phyloP scores from a whole-genome alignment of 371 early-diverging fungal species.

The Paramicrosporidium saccamoebae region DNA sequence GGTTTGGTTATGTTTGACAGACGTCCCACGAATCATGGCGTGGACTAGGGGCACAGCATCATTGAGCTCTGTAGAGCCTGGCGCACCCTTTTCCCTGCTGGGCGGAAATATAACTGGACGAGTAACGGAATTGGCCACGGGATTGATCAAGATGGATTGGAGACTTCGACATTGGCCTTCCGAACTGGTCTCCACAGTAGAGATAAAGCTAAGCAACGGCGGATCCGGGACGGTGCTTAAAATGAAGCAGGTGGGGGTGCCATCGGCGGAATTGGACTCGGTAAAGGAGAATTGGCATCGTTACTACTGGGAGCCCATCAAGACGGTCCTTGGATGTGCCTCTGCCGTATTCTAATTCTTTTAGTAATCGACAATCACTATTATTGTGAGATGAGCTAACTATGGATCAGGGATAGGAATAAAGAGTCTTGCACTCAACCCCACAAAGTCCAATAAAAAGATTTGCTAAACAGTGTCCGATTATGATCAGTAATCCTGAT shows the following conservation, averaged over 20 bases:
- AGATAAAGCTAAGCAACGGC: constrained; percentile 27
- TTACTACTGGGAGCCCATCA: constrained; percentile 79
- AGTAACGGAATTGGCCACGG: constrained; percentile 24
- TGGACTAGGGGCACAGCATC: constrained; percentile 44
- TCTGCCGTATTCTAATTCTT: background rate
- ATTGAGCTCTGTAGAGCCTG: constrained; percentile 12
- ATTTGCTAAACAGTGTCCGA: too few relatives aligned
- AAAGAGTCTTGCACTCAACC: too few relatives aligned
- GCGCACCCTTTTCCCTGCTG: constrained; percentile 30
- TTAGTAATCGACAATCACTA: too few relatives aligned
- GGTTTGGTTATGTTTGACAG: constrained; percentile 35
- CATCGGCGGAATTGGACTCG: constrained; percentile 48
- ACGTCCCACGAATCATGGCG: constrained; percentile 22
- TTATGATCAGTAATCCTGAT: too few relatives aligned
- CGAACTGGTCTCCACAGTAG: constrained; percentile 48
- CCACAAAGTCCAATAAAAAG: too few relatives aligned
- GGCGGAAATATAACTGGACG: constrained; percentile 58
- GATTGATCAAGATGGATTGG: constrained; percentile 57
- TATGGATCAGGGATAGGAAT: too few relatives aligned
- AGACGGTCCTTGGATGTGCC: constrained; percentile 44
- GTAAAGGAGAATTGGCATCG: constrained; percentile 53
- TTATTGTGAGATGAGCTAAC: too few relatives aligned
- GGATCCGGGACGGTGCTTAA: constrained; percentile 23
- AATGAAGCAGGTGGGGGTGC: constrained; percentile 50
- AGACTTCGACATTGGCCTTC: constrained; percentile 45